Conservation (phyloP, 805 yeast species). For the Ogataea pini region DNA sequence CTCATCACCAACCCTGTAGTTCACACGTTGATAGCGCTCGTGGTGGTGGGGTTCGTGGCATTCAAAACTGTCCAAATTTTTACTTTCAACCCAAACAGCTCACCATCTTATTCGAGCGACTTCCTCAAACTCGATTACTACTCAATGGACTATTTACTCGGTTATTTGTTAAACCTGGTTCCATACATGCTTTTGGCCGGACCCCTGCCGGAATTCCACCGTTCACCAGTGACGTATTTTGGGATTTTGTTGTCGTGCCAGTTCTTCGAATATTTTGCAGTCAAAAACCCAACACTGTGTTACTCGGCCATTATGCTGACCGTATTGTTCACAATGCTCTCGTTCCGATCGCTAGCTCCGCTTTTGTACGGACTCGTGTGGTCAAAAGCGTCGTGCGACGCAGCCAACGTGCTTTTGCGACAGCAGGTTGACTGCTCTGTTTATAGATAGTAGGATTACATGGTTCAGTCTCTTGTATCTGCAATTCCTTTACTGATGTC, state of each 20-base stretch:
- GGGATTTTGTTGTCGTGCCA: conserved; percentile 47
- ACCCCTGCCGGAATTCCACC: conserved; percentile 46
- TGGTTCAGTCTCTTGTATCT: conserved; percentile 36
- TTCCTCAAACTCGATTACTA: conserved; percentile 27
- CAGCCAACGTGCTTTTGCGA: conserved; percentile 21
- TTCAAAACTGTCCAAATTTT: conserved; percentile 17
- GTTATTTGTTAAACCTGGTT: conserved; percentile 57
- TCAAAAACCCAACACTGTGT: conserved; percentile 34
- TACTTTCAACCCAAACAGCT: conserved; percentile 24
- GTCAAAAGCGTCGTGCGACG: conserved; percentile 43
- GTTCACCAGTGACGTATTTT: conserved; percentile 52
- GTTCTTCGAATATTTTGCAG: conserved; percentile 42
- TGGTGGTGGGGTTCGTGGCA: conserved; percentile 30
- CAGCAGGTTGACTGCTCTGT: neutral
- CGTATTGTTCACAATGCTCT: conserved; percentile 24
- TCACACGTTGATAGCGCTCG: conserved; percentile 48
- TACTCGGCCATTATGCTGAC: conserved; percentile 26
- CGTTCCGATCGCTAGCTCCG: conserved; percentile 39
- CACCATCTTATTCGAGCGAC: conserved; percentile 6
- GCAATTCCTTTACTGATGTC: conserved; percentile 59
- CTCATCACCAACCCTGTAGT: conserved; percentile 64
- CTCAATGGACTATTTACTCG: conserved; percentile 44
- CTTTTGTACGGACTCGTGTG: conserved; percentile 49
- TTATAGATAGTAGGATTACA: neutral
- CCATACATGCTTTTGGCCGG: conserved; percentile 51